Base-by-base conservation (phyloP, 352 stramenopile species). In the Phytophthora pseudosyringae region DNA sequence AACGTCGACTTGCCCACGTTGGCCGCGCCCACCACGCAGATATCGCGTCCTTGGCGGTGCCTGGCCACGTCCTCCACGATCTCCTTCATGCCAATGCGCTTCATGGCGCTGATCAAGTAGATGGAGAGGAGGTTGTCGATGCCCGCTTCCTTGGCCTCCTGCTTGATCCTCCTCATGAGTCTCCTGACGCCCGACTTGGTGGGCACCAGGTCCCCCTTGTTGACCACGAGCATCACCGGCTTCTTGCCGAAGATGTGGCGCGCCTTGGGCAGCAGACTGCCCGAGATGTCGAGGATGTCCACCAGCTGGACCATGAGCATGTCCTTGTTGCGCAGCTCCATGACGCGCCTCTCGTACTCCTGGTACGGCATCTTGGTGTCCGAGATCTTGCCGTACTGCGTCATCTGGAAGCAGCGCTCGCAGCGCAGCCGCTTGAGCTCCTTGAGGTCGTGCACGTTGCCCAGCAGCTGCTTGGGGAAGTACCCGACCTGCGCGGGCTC, bases 1-100 rank as follows among this genome's bases (percentile, higher is more conserved):
- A 98, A 98, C 44, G 90, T 97, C 51, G 81, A 95, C 71, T 98
- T 98, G 61, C 93, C 93, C 7, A 96, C 93, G 66, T 98, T 98
- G 15, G 91, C 93, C 6, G 91, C 89, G 32, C 93, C 93, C 3
- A 98, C 83, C 0, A 98, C 89, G 71, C 95, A 97, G 25, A 98
- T 77, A 61, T 97, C 92, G 11, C 89, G 77, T 29, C 84, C 80
- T 43, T 97, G 68, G 36, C 78, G 80, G 53, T 83, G 78, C 64
- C 93, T 93, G 57, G 80, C 80, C 31, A 95, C 75, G 60, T 95
- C 87, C 12, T 80, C 71, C 18, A 97, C 75, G 54, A 97, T 90
- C 52, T 95, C 83, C 41, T 91, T 80, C 69, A 98, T 95, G 8
- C 91, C 91, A 41, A 89, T 84, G 28, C 88, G 77, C 54, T 91